A percentile compares a stretch with the other conserved stretches of the same genome.
Evolutionary conservation across 2,329 filamentous ascomycete genomes (phyloP).

Genomic region (Talaromyces sp.): DNA sequence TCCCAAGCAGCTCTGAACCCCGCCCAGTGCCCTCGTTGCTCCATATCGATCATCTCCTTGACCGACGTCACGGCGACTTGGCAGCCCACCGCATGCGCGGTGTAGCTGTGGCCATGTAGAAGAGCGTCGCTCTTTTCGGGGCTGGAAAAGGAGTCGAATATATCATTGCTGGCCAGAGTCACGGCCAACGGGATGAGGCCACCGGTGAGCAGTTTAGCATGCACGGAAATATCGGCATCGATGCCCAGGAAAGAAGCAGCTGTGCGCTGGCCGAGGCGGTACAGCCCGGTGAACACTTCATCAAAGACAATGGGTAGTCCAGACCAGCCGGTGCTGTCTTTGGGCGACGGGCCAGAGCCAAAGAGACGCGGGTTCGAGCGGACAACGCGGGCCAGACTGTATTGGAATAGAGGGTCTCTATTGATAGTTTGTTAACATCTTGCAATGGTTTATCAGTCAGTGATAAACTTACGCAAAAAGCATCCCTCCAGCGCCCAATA

Average conservation of each 20-base stretch:
- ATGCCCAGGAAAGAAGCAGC: conserved; percentile 65
- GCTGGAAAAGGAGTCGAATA: conserved; percentile 68
- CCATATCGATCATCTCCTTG: conserved; percentile 55
- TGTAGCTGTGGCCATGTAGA: conserved; percentile 83
- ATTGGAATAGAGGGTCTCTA: conserved; percentile 77
- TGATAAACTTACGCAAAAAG: conserved; percentile 59
- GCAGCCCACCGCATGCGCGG: conserved; percentile 76
- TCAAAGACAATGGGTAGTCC: conserved; percentile 78
- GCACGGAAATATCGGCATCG: conserved; percentile 70
- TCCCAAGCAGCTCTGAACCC: conserved; percentile 50
- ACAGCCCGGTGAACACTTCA: conserved; percentile 82
- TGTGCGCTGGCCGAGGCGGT: conserved; percentile 70
- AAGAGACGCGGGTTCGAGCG: conserved; percentile 58
- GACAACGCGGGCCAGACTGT: conserved; percentile 63
- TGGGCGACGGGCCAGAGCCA: conserved; percentile 19
- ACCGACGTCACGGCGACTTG: conserved; percentile 69
- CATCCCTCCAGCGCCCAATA: conserved; percentile 82
- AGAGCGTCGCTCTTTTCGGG: conserved; percentile 73
- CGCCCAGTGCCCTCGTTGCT: conserved; percentile 54
- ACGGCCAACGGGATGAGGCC: conserved; percentile 72
- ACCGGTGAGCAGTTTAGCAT: conserved; percentile 80
- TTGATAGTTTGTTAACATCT: not conserved
- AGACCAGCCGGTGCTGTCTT: conserved; percentile 49
- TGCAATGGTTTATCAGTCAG: not conserved
- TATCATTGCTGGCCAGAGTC: conserved; percentile 67